phyloP scores from a whole-genome alignment of 202 grass and related monocot species.

The Hordeum pubiflorum region DNA sequence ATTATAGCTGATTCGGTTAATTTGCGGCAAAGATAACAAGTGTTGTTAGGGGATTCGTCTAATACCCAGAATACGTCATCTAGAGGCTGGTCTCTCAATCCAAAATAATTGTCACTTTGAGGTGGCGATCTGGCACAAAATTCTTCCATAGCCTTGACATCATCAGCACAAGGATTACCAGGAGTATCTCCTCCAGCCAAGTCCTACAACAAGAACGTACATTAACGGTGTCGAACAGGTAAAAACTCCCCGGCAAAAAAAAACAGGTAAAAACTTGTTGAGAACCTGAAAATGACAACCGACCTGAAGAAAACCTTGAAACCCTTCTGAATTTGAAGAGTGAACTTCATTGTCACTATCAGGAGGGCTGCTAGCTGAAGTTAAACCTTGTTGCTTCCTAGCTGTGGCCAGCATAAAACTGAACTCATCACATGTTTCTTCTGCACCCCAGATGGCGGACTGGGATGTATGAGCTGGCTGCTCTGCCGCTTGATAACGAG shows the following conservation, averaged over 20 bases:
- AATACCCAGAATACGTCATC: conserved; percentile 55
- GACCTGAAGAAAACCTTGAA: conserved; percentile 71
- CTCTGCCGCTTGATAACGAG: conserved; percentile 38
- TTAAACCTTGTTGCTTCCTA: conserved; percentile 36
- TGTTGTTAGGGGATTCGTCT: background rate
- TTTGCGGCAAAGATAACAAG: background rate
- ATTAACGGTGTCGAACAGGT: conserved; percentile 21
- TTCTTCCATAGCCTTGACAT: conserved; percentile 18
- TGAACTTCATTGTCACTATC: conserved; percentile 25
- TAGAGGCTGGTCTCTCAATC: conserved; percentile 35
- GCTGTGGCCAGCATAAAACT: conserved; percentile 38
- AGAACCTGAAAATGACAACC: conserved; percentile 20
- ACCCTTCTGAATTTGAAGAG: conserved; percentile 41
- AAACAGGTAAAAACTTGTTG: background rate
- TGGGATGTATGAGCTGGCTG: conserved; percentile 16
- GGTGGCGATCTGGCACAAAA: conserved; percentile 17
- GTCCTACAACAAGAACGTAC: conserved; percentile 27
- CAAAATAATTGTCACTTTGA: conserved; percentile 8
- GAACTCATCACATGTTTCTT: conserved; percentile 95
- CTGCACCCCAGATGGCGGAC: conserved; percentile 61
- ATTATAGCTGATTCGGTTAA: background rate
- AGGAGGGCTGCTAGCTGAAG: conserved; percentile 31
- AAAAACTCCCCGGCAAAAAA: background rate
- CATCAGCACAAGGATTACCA: conserved; percentile 24
- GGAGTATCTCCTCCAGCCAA: conserved; percentile 24